Evolutionary conservation across 345 rosid genomes (phyloP), one percentile per base, ranked within the genome.

Genomic region (Lepidium africanum): DNA sequence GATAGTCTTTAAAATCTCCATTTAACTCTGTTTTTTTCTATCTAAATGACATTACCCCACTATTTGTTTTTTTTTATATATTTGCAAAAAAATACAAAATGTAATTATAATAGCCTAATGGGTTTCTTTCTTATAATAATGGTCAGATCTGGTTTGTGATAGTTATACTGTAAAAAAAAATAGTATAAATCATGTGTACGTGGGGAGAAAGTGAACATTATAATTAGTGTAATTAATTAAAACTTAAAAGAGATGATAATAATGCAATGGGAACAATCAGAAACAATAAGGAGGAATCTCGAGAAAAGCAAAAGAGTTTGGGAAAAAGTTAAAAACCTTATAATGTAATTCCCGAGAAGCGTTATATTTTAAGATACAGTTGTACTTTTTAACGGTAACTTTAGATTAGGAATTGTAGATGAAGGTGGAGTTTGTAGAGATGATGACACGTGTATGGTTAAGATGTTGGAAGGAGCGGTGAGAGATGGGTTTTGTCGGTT

Each of bases 201-300:
- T 72, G 76, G 66, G 71, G 46, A 64, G 76, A 40, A 57, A 56
- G 71, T 72, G 71, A 40, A 59, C 6, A 57, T 17, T 10, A 37
- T 0, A 17, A 11, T 15, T 67, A 12, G 3, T 13, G 19, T 11
- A 37, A 12, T 3, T 35, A 35, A 30, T 40, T 36, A 51, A 70
- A 59, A 51, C 43, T 41, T 5, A 41, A 32, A 39, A 9, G 10
- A 40, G 43, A 49, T 59, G 13, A 40, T 63, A 43, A 59, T 36
- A 59, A 41, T 73, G 55, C 46, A 61, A 68, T 62, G 63, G 64
- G 69, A 68, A 75, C 72, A 68, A 68, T 69, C 74, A 75, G 74
- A 69, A 66, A 55, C 78, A 63, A 74, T 67, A 37, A 74, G 69
- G 74, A 63, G 74, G 78, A 69, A 75, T 75, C 78, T 75, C 3